phyloP scores from a whole-genome alignment of 2,329 filamentous ascomycete genomes.

The Sporothrix phasma region DNA sequence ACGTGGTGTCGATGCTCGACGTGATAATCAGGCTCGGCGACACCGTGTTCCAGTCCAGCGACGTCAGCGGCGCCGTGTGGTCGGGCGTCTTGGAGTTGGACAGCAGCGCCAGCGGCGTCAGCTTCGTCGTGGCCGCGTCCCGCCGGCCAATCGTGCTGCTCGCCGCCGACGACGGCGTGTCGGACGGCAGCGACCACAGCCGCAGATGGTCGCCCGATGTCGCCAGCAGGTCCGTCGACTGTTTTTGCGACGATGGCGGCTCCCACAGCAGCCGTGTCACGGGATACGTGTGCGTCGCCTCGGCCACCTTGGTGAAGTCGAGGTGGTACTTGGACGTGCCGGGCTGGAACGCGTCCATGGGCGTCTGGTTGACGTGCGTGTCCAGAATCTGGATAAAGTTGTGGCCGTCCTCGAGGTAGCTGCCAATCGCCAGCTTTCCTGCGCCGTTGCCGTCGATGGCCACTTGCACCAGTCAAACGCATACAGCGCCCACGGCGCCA shows the following conservation, averaged over 20 bases:
- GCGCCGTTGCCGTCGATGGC: slow-evolving; percentile 69
- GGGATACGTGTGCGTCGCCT: slow-evolving; percentile 95
- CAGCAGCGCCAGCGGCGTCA: slow-evolving; percentile 83
- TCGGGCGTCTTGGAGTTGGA: slow-evolving; percentile 98
- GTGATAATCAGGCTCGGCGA: slow-evolving; percentile 97
- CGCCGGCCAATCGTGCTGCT: slow-evolving; percentile 38
- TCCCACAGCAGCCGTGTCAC: slow-evolving; percentile 95
- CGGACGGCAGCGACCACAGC: slow-evolving; percentile 80
- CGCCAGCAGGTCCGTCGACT: slow-evolving; percentile 86
- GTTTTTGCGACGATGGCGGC: slow-evolving; percentile 86
- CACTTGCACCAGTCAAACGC: slow-evolving; percentile 99
- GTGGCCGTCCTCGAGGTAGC: slow-evolving; percentile 94
- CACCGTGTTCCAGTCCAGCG: slow-evolving; percentile 95
- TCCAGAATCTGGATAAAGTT: slow-evolving; percentile 99
- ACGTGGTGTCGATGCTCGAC: slow-evolving; percentile 96
- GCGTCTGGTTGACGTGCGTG: slow-evolving; percentile 64
- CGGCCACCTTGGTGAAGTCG: slow-evolving; percentile 87
- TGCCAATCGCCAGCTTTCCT: slow-evolving; percentile 89
- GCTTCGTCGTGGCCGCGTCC: slow-evolving; percentile 57
- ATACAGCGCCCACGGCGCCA: slow-evolving; percentile 91
- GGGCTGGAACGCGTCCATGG: slow-evolving; percentile 57
- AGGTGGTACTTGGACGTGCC: slow-evolving; percentile 65
- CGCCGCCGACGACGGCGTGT: slow-evolving; percentile 44
- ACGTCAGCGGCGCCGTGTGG: slow-evolving; percentile 92
- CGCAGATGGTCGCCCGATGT: slow-evolving; percentile 92